phyloP scores from a whole-genome alignment of 352 stramenopile genomes.

The Phytophthora tentaculata region DNA sequence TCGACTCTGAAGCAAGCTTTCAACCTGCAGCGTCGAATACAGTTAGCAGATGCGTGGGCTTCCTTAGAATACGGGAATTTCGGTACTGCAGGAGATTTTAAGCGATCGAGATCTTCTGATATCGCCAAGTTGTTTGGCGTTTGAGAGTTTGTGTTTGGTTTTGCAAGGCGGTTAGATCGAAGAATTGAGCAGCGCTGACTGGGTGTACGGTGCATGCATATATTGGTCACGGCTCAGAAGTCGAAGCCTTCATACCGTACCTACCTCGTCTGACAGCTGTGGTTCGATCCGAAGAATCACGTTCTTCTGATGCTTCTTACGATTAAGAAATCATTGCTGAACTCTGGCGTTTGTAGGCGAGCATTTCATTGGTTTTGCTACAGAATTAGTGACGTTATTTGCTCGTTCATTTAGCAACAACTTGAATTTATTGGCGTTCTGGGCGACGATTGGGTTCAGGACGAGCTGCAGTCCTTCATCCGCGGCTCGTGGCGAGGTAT shows the following conservation, averaged over 20 bases:
- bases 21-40: slow-evolving; percentile 33
- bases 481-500: too few relatives aligned
- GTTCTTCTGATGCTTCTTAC: slow-evolving; percentile 6
- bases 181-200: slow-evolving; percentile 37
- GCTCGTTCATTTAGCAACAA: too few relatives aligned
- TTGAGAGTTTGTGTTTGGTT: not conserved
- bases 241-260: too few relatives aligned
- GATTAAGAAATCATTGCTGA: slow-evolving; percentile 5
- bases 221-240: too few relatives aligned
- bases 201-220: too few relatives aligned
- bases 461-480: slow-evolving; percentile 19
- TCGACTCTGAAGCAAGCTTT: slow-evolving; percentile 37
- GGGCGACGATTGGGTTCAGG: slow-evolving; percentile 10
- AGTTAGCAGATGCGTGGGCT: slow-evolving; percentile 34
- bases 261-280: slow-evolving; percentile 34
- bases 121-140: not conserved
- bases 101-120: not conserved
- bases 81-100: not conserved
- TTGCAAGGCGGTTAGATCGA: not conserved
- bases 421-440: too few relatives aligned
- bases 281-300: slow-evolving; percentile 22
- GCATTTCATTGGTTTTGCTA: slow-evolving; percentile 1
- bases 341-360: not conserved
- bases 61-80: slow-evolving; percentile 51
- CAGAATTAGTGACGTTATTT: too few relatives aligned